phyloP scores from a whole-genome alignment of 345 rosid genomes.

The Arabidopsis arenosa region DNA sequence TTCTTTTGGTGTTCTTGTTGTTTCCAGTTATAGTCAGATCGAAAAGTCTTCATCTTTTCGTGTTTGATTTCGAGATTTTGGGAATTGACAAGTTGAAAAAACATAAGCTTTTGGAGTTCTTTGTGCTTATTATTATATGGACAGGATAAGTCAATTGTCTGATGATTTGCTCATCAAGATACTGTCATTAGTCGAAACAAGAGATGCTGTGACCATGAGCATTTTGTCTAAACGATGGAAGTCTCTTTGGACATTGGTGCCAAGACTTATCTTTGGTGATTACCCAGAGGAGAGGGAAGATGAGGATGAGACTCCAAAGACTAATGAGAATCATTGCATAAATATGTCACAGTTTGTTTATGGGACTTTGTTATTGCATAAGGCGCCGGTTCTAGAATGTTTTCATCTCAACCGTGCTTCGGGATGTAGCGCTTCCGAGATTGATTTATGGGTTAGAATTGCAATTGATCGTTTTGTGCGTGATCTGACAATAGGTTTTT shows the following conservation, averaged over 20 bases:
- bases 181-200: background rate
- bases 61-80: too few relatives aligned
- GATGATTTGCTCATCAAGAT: slow-evolving; percentile 25
- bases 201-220: slow-evolving; percentile 2
- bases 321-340: background rate
- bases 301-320: background rate
- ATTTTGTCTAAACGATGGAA: slow-evolving; percentile 25
- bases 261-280: slow-evolving; percentile 21
- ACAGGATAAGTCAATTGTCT: slow-evolving; percentile 6
- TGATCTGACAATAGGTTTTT: background rate
- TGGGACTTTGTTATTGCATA: slow-evolving; percentile 9
- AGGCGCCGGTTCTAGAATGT: background rate
- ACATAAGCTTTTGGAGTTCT: too few relatives aligned
- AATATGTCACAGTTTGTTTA: background rate
- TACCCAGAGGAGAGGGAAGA: background rate
- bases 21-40: too few relatives aligned
- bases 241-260: slow-evolving; percentile 30
- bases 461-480: slow-evolving; percentile 17
- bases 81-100: too few relatives aligned
- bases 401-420: slow-evolving; percentile 21
- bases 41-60: too few relatives aligned
- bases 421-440: background rate
- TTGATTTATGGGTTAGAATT: slow-evolving; percentile 28
- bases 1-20: too few relatives aligned
- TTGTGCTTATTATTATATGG: background rate